Conservation (phyloP, 2,329 filamentous ascomycete species). For the Lecanicillium sp. region DNA sequence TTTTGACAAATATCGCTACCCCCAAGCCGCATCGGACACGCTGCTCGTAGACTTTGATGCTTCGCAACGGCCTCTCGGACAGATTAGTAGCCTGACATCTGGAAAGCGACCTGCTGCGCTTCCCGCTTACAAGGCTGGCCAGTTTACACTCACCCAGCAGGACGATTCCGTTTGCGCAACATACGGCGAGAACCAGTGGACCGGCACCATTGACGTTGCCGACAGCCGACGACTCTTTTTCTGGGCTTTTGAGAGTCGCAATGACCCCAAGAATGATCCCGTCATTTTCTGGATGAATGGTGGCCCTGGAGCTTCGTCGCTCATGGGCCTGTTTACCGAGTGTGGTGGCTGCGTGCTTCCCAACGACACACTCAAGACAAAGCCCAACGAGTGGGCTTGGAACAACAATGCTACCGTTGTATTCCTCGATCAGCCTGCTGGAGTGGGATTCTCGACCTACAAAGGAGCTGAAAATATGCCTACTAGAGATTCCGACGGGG, state of each 20-base stretch:
- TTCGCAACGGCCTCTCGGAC: not conserved
- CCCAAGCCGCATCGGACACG: not conserved
- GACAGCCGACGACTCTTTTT: constrained; percentile 14
- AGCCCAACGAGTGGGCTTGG: constrained; percentile 12
- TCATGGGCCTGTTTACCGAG: constrained; percentile 11
- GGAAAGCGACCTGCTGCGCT: not conserved
- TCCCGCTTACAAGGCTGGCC: constrained; percentile 9
- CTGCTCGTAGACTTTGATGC: not conserved
- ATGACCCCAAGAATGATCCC: constrained; percentile 15
- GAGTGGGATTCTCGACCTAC: constrained; percentile 47
- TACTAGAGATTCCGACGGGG: constrained; percentile 30
- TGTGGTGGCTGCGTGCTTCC: constrained; percentile 12
- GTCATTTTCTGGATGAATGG: constrained; percentile 41
- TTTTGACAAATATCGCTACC: too few species aligned
- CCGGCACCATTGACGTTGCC: constrained; percentile 14
- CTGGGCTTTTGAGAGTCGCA: constrained; percentile 19
- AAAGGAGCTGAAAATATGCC: constrained; percentile 17
- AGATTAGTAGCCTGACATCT: not conserved
- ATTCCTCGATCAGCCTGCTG: constrained; percentile 43
- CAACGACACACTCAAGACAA: constrained; percentile 1
- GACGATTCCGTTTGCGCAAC: constrained; percentile 9
- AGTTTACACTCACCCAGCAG: constrained; percentile 9
- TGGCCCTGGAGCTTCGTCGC: constrained; percentile 12
- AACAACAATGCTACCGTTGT: constrained; percentile 25
- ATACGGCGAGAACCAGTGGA: constrained; percentile 12